phyloP scores from a whole-genome alignment of 371 early-diverging fungal species.

The Apophysomyces ossiformis region DNA sequence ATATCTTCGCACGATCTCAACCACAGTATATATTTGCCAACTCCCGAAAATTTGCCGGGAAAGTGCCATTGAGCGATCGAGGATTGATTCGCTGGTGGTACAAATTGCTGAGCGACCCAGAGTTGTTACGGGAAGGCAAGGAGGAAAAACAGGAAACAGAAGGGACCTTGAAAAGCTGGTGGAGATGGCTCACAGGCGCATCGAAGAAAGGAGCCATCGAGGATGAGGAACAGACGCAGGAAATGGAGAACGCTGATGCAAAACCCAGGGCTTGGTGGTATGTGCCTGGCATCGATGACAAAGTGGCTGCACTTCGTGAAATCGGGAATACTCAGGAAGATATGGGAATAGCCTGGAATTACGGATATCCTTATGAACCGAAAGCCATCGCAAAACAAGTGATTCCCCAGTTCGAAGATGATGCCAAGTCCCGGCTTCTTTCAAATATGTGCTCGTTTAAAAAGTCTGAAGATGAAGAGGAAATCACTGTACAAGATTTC shows the following conservation, averaged over 20 bases:
- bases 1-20: constrained; percentile 85
- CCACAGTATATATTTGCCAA: constrained; percentile 84
- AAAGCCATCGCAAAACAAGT: constrained; percentile 49
- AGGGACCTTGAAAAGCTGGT: neutral
- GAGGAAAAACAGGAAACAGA: neutral
- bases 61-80: constrained; percentile 64
- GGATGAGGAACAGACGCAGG: neutral
- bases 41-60: constrained; percentile 66
- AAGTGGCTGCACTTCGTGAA: constrained; percentile 36
- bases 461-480: constrained; percentile 15
- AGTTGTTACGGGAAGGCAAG: neutral
- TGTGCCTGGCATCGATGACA: constrained; percentile 67
- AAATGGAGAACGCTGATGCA: neutral
- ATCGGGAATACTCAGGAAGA: constrained; percentile 29
- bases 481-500: constrained; percentile 62
- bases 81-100: constrained; percentile 85
- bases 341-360: constrained; percentile 53
- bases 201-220: neutral
- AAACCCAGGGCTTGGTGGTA: constrained; percentile 52
- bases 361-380: constrained; percentile 62
- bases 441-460: constrained; percentile 8
- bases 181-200: constrained; percentile 4
- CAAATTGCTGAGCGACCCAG: constrained; percentile 25
- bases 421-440: constrained; percentile 72
- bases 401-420: constrained; percentile 83